Evolutionary conservation across 164 flowering plant genomes (phyloP).

Genomic region (Hamamelis virginiana): DNA sequence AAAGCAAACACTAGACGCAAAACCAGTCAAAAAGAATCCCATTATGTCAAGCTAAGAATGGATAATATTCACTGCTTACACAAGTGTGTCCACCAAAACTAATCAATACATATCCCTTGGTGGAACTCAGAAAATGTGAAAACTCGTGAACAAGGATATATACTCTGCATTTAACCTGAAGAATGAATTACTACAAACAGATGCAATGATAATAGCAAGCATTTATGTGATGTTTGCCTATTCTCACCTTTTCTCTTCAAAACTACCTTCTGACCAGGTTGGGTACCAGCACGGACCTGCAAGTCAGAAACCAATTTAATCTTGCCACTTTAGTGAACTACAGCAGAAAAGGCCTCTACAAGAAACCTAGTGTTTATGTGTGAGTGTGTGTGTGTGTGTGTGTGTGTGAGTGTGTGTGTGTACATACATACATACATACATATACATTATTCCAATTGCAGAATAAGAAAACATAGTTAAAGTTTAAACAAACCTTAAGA

Average conservation of each 20-base stretch:
- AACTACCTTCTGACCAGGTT: slow-evolving; percentile 96
- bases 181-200: too few species aligned
- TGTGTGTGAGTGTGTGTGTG: too few species aligned
- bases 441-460: neutral
- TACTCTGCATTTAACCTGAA: too few species aligned
- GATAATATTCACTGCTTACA: too few species aligned
- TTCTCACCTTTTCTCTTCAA: slow-evolving; percentile 78
- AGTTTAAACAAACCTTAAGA: slow-evolving; percentile 57
- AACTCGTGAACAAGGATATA: neutral
- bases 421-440: too few species aligned
- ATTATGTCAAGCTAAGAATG: too few species aligned
- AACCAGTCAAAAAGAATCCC: too few species aligned
- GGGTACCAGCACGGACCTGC: slow-evolving; percentile 93
- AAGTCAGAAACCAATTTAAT: slow-evolving; percentile 15
- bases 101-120: too few species aligned
- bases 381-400: too few species aligned
- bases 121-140: neutral
- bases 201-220: neutral
- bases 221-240: neutral
- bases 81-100: too few species aligned
- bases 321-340: neutral
- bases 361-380: too few species aligned
- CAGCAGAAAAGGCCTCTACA: neutral
- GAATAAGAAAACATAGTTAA: neutral
- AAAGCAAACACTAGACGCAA: too few species aligned